Evolutionary conservation across 1,139 yeast genomes (phyloP), one percentile per base, ranked within the genome.

Genomic region (Protomyces inouyei): DNA sequence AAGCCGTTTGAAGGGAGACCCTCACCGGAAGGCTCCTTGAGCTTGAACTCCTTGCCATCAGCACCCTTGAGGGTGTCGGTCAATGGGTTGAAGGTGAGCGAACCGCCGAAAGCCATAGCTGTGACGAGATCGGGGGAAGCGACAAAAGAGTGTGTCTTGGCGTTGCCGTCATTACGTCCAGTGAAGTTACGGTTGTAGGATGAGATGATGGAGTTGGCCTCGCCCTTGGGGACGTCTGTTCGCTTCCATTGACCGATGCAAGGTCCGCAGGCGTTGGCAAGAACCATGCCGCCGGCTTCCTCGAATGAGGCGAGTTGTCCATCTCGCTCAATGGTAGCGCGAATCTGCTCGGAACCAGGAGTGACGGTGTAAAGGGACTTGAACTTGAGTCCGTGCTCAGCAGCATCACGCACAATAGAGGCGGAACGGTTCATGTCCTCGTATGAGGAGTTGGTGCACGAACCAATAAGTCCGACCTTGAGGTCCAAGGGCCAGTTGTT

Each of bases 221-320:
- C 97, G 80, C 97, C 97, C 86, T 91, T 93, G 83, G 88, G 84
- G 78, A 92, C 85, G 78, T 93, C 98, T 76, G 85, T 91, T 83
- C 98, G 89, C 78, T 93, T 98, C 98, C 98, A 93, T 84, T 93
- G 98, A 78, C 98, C 98, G 76, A 93, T 93, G 85, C 98, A 92
- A 79, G 98, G 98, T 78, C 98, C 98, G 84, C 98, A 92, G 70
- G 98, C 98, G 78, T 93, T 93, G 71, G 98, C 98, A 79, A 93
- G 83, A 69, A 93, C 97, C 69, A 87, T 83, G 81, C 96, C 98
- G 75, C 98, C 98, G 72, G 87, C 88, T 75, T 89, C 95, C 78
- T 86, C 85, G 80, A 93, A 91, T 73, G 92, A 87, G 75, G 87
- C 80, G 74, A 92, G 83, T 81, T 87, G 92, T 74, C 98, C 98